A percentile compares a stretch with the other conserved stretches of the same genome.
These are phyloP conservation scores for Serendipita indica DNA, from an alignment of 768 basidiomycete genomes.

Conservation along the genomic window DNA sequence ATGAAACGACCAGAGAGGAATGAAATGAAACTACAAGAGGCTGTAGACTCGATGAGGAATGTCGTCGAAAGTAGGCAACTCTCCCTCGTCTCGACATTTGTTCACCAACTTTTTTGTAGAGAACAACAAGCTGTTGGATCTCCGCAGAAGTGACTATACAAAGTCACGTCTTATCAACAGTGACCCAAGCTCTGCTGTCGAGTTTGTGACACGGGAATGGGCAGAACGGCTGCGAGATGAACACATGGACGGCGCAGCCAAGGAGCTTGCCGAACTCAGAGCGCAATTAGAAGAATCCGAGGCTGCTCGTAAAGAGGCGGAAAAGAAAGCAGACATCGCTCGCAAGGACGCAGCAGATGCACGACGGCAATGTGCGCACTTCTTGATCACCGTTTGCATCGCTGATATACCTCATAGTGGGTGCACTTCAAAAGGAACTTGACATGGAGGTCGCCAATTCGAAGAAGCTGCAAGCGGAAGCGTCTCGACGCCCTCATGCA, in stretches of 20 bases:
- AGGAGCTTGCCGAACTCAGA: background rate
- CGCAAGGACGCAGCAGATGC: background rate
- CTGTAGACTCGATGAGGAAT: background rate
- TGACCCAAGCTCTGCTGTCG: background rate
- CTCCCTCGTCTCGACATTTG: background rate
- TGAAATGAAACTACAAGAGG: background rate
- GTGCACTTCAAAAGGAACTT: background rate
- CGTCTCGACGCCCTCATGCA: background rate
- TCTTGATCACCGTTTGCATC: background rate
- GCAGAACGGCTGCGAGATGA: background rate
- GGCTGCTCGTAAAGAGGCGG: background rate
- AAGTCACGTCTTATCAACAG: background rate
- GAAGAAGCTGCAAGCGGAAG: constrained; percentile 7
- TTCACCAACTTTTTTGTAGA: background rate
- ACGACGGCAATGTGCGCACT: background rate
- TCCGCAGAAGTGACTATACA: background rate
- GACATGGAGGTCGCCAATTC: background rate
- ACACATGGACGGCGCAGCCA: background rate
- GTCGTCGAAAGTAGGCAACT: background rate
- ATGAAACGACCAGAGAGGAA: background rate
- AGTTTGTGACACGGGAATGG: background rate
- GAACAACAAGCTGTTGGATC: background rate
- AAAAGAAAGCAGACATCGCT: background rate
- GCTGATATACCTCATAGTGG: background rate
- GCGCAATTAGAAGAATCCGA: background rate